Evolutionary conservation across 306 rosid species (phyloP).

Genomic region (Vigna trinervia): DNA sequence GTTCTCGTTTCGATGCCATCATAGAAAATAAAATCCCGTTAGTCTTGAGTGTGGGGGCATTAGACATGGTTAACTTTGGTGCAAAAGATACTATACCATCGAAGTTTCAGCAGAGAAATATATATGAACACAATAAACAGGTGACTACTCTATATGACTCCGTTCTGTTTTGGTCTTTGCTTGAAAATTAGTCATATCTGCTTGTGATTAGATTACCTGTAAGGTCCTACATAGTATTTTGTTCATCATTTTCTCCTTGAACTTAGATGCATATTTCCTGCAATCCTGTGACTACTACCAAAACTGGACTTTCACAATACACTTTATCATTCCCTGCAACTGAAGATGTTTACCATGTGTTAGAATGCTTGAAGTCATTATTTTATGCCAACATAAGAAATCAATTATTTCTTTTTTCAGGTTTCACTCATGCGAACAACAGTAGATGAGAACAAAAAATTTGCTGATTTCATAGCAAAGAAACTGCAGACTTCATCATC

Average conservation of each 20-base stretch:
- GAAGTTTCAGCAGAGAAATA: conserved; percentile 67
- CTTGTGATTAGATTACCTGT: conserved; percentile 11
- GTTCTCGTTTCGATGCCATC: conserved; percentile 77
- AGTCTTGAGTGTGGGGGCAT: conserved; percentile 84
- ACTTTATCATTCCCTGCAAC: conserved; percentile 14
- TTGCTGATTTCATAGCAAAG: conserved; percentile 81
- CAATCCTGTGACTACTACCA: conserved; percentile 29
- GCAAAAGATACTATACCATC: conserved; percentile 77
- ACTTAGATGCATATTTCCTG: conserved; percentile 6
- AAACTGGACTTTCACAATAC: conserved; percentile 35
- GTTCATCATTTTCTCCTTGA: conserved; percentile 18
- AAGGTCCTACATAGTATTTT: neutral
- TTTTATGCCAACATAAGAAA: conserved; percentile 24
- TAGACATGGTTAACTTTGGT: conserved; percentile 95
- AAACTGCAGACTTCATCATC: conserved; percentile 75
- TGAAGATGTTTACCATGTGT: conserved; percentile 11
- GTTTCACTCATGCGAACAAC: conserved; percentile 90
- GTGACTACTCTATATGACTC: conserved; percentile 52
- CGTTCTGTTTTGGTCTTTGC: conserved; percentile 33
- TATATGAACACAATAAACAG: conserved; percentile 86
- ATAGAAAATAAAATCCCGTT: conserved; percentile 76
- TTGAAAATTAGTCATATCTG: conserved; percentile 39
- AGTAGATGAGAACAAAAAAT: conserved; percentile 72
- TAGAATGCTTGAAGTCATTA: conserved; percentile 21
- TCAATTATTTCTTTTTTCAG: conserved; percentile 51